phyloP scores from a whole-genome alignment of 2,329 filamentous ascomycete genomes.

The Scedosporium minutisporum region DNA sequence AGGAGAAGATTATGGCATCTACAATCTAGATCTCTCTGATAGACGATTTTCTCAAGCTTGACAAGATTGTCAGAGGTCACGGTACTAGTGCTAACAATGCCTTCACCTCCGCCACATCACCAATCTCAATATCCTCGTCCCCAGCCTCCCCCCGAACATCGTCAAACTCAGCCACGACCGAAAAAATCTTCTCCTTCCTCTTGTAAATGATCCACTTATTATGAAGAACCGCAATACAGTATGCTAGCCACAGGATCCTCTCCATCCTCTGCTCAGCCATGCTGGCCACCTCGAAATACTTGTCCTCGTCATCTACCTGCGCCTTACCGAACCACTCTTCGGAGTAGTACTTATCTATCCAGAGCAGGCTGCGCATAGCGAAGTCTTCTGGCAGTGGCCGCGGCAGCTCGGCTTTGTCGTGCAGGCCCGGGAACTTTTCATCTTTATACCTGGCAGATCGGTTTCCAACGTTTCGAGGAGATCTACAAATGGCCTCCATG shows the following conservation, averaged over 20 bases:
- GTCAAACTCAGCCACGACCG: constrained; percentile 15
- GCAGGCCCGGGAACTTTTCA: neutral
- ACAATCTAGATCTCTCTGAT: too few species aligned
- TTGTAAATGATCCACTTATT: constrained; percentile 37
- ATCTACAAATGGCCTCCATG: constrained; percentile 40
- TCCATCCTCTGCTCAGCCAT: constrained; percentile 48
- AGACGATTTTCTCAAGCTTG: too few species aligned
- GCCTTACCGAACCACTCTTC: constrained; percentile 46
- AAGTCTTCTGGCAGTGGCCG: constrained; percentile 56
- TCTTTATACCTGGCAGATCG: neutral
- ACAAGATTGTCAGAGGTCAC: too few species aligned
- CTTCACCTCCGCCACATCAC: neutral
- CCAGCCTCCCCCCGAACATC: neutral
- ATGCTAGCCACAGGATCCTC: constrained; percentile 49
- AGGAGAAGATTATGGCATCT: too few species aligned
- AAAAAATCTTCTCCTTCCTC: constrained; percentile 24
- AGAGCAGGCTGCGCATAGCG: constrained; percentile 53
- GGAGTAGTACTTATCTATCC: constrained; percentile 49
- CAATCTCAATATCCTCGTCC: neutral
- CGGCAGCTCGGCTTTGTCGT: constrained; percentile 27
- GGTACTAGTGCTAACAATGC: too few species aligned
- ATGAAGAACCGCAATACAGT: constrained; percentile 32
- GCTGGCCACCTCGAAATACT: constrained; percentile 51
- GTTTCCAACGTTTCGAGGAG: constrained; percentile 26
- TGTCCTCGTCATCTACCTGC: constrained; percentile 58